These are phyloP conservation scores for Fragaria iinumae DNA, from an alignment of 306 rosid species.

Conservation along the genomic window DNA sequence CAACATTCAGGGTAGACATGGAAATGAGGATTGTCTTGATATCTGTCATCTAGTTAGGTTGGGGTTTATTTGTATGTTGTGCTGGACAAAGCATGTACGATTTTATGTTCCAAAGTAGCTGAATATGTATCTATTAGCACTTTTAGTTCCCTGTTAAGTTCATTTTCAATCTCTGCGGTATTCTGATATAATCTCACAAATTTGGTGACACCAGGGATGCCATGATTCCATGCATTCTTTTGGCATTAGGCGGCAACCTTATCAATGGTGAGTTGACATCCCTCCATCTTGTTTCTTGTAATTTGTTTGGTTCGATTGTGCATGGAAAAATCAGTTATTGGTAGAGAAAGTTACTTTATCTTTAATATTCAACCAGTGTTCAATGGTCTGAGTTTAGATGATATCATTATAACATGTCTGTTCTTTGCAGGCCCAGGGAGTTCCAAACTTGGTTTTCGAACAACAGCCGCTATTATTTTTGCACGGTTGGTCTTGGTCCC, in stretches of 20 bases:
- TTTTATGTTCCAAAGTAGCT: background rate
- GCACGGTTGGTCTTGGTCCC: constrained; percentile 84
- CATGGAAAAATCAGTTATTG: background rate
- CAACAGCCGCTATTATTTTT: constrained; percentile 83
- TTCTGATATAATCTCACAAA: constrained; percentile 28
- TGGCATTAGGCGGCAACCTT: constrained; percentile 98
- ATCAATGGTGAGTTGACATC: constrained; percentile 68
- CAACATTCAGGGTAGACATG: background rate
- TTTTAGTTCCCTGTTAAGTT: background rate
- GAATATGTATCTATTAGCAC: background rate
- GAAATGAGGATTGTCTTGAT: background rate
- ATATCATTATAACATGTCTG: background rate
- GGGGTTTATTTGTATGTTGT: background rate
- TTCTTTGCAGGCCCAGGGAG: constrained; percentile 89
- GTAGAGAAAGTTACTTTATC: background rate
- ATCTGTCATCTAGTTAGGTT: background rate
- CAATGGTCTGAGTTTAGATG: constrained; percentile 3
- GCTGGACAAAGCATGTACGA: background rate
- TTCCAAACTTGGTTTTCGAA: constrained; percentile 83
- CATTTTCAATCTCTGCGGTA: background rate
- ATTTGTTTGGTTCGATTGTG: background rate
- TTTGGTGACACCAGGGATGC: constrained; percentile 75
- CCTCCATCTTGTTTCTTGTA: background rate
- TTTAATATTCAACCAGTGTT: background rate
- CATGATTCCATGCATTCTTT: constrained; percentile 97